These are phyloP conservation scores for Phaeodactylum tricornutum DNA, from an alignment of 108 stramenopile species.

Conservation along the genomic window DNA sequence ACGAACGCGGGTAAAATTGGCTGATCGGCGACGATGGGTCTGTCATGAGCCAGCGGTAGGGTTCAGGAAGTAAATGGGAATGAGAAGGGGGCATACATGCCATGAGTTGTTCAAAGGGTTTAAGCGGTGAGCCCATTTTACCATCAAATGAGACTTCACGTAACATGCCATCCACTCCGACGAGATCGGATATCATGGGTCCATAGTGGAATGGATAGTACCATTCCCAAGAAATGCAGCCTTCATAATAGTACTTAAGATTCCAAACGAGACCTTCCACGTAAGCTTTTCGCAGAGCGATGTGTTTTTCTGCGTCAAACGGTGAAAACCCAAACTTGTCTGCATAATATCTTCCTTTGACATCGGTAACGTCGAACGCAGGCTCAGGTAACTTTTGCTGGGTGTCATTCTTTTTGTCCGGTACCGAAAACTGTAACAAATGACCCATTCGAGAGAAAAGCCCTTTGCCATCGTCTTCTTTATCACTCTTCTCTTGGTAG, in stretches of 20 bases:
- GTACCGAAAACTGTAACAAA: slow-evolving; percentile 28
- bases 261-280: slow-evolving; percentile 94
- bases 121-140: slow-evolving; percentile 69
- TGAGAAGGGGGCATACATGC: slow-evolving; percentile 93
- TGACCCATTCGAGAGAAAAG: slow-evolving; percentile 30
- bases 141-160: slow-evolving; percentile 48
- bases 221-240: slow-evolving; percentile 95
- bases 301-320: slow-evolving; percentile 75
- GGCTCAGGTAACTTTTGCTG: neutral
- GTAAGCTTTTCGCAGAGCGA: slow-evolving; percentile 77
- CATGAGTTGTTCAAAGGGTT: slow-evolving; percentile 91
- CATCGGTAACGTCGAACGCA: slow-evolving; percentile 11
- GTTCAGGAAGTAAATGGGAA: slow-evolving; percentile 82
- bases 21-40: slow-evolving; percentile 67
- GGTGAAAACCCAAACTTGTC: slow-evolving; percentile 88
- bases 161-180: slow-evolving; percentile 50
- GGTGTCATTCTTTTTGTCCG: neutral
- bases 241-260: slow-evolving; percentile 89
- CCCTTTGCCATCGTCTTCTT: slow-evolving; percentile 28
- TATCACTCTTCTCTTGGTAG: neutral
- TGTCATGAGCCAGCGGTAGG: slow-evolving; percentile 90
- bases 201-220: slow-evolving; percentile 97
- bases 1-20: slow-evolving; percentile 85
- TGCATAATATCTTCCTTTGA: slow-evolving; percentile 86
- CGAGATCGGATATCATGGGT: slow-evolving; percentile 92